Evolutionary conservation across 2,329 filamentous ascomycete species (phyloP).

Genomic region (Aureobasidium vineae): DNA sequence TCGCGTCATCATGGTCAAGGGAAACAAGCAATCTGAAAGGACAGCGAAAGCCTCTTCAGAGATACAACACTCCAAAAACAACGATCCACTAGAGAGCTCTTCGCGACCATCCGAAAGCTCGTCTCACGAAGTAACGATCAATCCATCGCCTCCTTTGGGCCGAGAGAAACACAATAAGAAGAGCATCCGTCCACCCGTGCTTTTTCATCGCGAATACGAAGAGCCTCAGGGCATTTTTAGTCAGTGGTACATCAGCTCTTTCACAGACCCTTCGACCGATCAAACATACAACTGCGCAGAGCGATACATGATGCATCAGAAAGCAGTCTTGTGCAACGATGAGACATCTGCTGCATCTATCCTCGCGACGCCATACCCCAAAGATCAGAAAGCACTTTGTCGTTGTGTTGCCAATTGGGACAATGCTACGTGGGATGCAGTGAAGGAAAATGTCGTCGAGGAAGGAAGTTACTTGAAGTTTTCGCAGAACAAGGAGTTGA

Average conservation of each 20-base stretch:
- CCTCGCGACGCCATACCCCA: neutral
- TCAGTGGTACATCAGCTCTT: conserved; percentile 55
- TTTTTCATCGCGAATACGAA: conserved; percentile 46
- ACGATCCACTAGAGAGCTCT: neutral
- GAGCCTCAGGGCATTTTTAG: conserved; percentile 55
- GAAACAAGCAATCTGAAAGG: neutral
- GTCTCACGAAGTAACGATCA: neutral
- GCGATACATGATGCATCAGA: conserved; percentile 25
- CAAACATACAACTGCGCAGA: conserved; percentile 11
- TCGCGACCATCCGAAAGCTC: neutral
- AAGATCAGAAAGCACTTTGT: conserved; percentile 54
- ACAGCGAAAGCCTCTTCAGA: too few relatives aligned
- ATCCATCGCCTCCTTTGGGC: neutral
- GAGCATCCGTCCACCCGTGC: conserved; percentile 32
- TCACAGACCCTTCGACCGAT: neutral
- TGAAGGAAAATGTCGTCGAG: conserved; percentile 56
- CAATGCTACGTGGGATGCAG: conserved; percentile 51
- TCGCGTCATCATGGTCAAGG: neutral
- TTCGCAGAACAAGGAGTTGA: conserved; percentile 46
- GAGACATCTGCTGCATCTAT: neutral
- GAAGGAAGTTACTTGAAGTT: conserved; percentile 62
- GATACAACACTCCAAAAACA: too few relatives aligned
- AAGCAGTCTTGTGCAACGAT: conserved; percentile 7
- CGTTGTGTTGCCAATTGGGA: conserved; percentile 56
- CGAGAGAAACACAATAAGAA: conserved; percentile 14